phyloP scores from a whole-genome alignment of 1,284 basidiomycete species.

The Tylopilus sp. region DNA sequence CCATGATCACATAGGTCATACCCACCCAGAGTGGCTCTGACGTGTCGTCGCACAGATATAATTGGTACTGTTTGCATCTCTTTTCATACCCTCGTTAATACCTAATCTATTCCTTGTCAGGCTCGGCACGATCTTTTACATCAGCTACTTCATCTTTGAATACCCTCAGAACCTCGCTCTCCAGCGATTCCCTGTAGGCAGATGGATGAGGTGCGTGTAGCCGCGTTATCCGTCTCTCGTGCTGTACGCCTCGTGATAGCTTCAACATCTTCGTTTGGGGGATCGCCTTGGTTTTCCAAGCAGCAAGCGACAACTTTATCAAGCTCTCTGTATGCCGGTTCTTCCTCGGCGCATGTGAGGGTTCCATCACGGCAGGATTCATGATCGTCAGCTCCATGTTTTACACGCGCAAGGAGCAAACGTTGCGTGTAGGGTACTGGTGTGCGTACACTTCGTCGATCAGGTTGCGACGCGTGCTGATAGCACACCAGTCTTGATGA shows the following conservation, averaged over 20 bases:
- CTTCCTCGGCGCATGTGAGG: constrained; percentile 82
- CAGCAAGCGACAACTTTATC: constrained; percentile 78
- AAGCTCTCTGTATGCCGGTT: constrained; percentile 74
- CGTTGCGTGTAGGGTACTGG: constrained; percentile 80
- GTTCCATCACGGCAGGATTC: constrained; percentile 82
- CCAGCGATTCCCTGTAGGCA: constrained; percentile 80
- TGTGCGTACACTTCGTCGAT: constrained; percentile 57
- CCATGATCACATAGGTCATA: no score
- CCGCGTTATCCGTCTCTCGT: no score
- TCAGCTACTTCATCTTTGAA: constrained; percentile 74
- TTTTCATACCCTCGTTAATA: no score
- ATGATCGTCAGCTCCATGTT: constrained; percentile 84
- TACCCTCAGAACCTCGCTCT: constrained; percentile 82
- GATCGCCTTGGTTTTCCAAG: constrained; percentile 70
- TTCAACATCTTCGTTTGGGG: constrained; percentile 80
- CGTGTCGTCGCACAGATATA: constrained; percentile 55
- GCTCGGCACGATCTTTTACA: constrained; percentile 78
- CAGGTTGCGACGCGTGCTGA: constrained; percentile 4
- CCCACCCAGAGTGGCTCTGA: background rate
- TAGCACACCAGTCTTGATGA: constrained; percentile 65
- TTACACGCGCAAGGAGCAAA: constrained; percentile 82
- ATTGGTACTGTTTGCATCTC: constrained; percentile 50
- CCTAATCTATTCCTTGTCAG: no score
- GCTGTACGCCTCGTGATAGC: constrained; percentile 62
- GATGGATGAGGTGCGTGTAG: constrained; percentile 82